Evolutionary conservation across 116 monocot genomes (phyloP).

Genomic region (Trichopus zeylanicus): DNA sequence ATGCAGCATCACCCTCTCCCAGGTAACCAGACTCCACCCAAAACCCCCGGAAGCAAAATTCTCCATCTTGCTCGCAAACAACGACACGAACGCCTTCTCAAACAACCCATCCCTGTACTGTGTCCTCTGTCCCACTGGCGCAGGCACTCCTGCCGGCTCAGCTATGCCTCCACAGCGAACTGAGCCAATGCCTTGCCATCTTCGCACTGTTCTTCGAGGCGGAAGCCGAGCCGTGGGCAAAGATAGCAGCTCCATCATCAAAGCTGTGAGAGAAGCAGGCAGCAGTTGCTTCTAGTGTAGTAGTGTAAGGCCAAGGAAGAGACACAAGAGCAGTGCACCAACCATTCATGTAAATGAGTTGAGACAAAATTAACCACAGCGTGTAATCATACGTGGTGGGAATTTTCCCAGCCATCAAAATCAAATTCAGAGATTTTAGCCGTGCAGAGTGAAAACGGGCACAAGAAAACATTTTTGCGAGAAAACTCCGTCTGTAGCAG

Average conservation of each 20-base stretch:
- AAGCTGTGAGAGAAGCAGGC: too few species aligned
- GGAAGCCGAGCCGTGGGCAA: too few species aligned
- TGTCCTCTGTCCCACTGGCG: slow-evolving; percentile 91
- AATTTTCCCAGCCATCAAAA: too few species aligned
- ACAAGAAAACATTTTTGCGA: too few species aligned
- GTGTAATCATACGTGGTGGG: too few species aligned
- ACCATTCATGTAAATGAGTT: too few species aligned
- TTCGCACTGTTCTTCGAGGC: too few species aligned
- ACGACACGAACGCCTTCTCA: slow-evolving; percentile 77
- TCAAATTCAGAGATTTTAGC: too few species aligned
- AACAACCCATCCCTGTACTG: slow-evolving; percentile 73
- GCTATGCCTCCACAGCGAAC: slow-evolving; percentile 50
- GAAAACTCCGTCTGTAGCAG: too few species aligned
- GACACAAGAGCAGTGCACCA: slow-evolving; percentile 1
- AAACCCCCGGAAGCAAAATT: slow-evolving; percentile 61
- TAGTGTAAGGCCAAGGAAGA: slow-evolving; percentile 13
- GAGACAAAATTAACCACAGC: too few species aligned
- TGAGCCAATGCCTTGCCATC: background rate
- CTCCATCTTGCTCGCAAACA: slow-evolving; percentile 92
- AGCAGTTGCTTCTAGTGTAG: background rate
- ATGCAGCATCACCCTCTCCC: slow-evolving; percentile 69
- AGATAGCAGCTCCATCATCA: background rate
- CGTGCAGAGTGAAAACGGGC: too few species aligned
- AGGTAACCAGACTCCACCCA: too few species aligned
- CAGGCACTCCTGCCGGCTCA: slow-evolving; percentile 56